A percentile compares a stretch with the other conserved stretches of the same genome.
phyloP scores from a whole-genome alignment of 495 filamentous ascomycete genomes.

The Copromyces sp. region DNA sequence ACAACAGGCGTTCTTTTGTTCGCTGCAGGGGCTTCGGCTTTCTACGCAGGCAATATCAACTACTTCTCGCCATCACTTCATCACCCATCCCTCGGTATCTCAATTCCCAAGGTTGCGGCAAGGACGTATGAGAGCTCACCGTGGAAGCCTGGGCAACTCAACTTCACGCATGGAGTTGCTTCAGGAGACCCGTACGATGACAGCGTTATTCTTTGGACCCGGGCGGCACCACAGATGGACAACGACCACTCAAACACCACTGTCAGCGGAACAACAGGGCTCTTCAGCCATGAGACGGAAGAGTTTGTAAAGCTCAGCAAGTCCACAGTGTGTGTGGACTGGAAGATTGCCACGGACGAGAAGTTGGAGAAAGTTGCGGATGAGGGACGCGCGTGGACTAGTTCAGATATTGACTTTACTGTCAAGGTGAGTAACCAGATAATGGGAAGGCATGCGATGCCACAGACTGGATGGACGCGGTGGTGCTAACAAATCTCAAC shows the following conservation, averaged over 20 bases:
- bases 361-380: constrained; percentile 18
- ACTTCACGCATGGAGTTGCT: constrained; percentile 62
- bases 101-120: constrained; percentile 34
- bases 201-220: constrained; percentile 59
- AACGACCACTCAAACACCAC: constrained; percentile 48
- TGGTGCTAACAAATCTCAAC: constrained; percentile 1
- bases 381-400: constrained; percentile 44
- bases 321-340: constrained; percentile 51
- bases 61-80: constrained; percentile 48
- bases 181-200: constrained; percentile 56
- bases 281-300: constrained; percentile 48
- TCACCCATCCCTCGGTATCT: constrained; percentile 47
- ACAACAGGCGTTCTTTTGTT: background rate
- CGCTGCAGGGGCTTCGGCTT: constrained; percentile 10
- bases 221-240: constrained; percentile 44
- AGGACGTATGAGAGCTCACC: constrained; percentile 24
- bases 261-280: constrained; percentile 41
- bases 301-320: constrained; percentile 32
- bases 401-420: constrained; percentile 59
- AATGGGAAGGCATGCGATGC: background rate
- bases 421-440: constrained; percentile 38
- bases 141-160: constrained; percentile 33
- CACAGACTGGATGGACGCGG: background rate
- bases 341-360: constrained; percentile 31
- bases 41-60: constrained; percentile 43